Evolutionary conservation across 1,284 basidiomycete genomes (phyloP).

Genomic region (Puccinia novopanici): DNA sequence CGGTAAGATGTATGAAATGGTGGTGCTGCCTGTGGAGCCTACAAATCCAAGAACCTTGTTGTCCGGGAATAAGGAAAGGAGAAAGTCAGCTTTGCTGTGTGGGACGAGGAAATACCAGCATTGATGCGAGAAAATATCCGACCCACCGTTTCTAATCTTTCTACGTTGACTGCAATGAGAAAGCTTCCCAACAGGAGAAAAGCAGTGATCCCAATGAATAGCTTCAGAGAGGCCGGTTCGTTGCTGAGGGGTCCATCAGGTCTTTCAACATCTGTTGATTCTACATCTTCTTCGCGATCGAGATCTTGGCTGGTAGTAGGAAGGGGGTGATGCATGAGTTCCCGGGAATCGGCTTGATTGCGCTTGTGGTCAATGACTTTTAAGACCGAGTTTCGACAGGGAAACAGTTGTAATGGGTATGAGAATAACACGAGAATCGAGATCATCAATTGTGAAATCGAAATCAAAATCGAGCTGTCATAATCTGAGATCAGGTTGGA

Average conservation of each 20-base stretch:
- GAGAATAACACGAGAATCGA: slow-evolving; percentile 69
- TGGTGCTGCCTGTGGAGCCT: slow-evolving; percentile 93
- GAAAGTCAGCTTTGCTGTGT: neutral
- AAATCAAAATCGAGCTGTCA: slow-evolving; percentile 88
- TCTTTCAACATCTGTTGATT: neutral
- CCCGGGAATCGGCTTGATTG: neutral
- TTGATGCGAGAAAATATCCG: slow-evolving; percentile 57
- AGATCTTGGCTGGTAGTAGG: neutral
- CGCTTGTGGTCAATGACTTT: slow-evolving; percentile 69
- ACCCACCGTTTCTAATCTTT: slow-evolving; percentile 63
- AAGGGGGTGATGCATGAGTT: neutral
- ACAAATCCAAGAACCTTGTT: slow-evolving; percentile 83
- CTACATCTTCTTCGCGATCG: slow-evolving; percentile 55
- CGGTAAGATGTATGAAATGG: slow-evolving; percentile 93
- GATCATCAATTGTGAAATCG: slow-evolving; percentile 88
- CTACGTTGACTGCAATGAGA: slow-evolving; percentile 75
- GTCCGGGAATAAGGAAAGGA: neutral
- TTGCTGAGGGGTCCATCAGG: slow-evolving; percentile 38
- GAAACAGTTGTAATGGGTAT: slow-evolving; percentile 89
- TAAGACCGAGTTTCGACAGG: slow-evolving; percentile 87
- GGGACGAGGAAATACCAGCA: neutral
- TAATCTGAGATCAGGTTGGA: slow-evolving; percentile 62
- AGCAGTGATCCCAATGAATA: slow-evolving; percentile 70
- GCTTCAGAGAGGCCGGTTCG: slow-evolving; percentile 64
- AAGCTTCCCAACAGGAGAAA: slow-evolving; percentile 69